A percentile compares a stretch with the other conserved stretches of the same genome.
Conservation (phyloP, 805 yeast genomes). For the Wickerhamiella spandovensis region DNA sequence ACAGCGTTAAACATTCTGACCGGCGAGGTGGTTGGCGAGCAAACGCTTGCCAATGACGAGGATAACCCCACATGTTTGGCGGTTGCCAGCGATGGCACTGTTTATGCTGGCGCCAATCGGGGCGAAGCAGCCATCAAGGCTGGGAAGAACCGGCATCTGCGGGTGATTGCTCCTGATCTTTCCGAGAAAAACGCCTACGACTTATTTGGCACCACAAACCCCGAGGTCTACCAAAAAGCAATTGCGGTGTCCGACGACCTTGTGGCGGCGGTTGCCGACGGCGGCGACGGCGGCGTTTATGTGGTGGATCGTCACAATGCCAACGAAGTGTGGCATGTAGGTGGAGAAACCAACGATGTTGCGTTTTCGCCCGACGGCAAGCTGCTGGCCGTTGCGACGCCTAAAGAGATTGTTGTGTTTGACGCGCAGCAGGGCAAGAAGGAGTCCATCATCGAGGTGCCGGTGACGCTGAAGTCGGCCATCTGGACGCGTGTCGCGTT, state of each 20-base stretch:
- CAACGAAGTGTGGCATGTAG: background rate
- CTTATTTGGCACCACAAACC: slow-evolving; percentile 5
- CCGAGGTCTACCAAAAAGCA: slow-evolving; percentile 11
- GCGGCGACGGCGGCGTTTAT: background rate
- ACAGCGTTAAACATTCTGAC: slow-evolving; percentile 12
- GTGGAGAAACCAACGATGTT: background rate
- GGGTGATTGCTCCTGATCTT: slow-evolving; percentile 21
- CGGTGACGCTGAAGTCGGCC: slow-evolving; percentile 1
- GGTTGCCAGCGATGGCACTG: slow-evolving; percentile 30
- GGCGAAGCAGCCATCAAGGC: slow-evolving; percentile 41
- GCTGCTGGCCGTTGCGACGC: slow-evolving; percentile 4
- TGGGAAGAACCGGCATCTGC: slow-evolving; percentile 55
- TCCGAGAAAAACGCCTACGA: slow-evolving; percentile 2
- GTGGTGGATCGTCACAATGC: background rate
- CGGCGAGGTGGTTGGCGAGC: slow-evolving; percentile 8
- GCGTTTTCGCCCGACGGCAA: slow-evolving; percentile 1
- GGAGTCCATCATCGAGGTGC: background rate
- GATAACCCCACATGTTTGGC: slow-evolving; percentile 86
- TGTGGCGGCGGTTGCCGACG: slow-evolving; percentile 7
- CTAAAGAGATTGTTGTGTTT: background rate
- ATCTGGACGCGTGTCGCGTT: slow-evolving; percentile 12
- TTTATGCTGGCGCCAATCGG: slow-evolving; percentile 70
- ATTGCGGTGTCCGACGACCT: slow-evolving; percentile 7
- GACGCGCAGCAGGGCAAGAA: slow-evolving; percentile 4
- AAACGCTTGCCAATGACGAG: slow-evolving; percentile 29